Evolutionary conservation across 129 eudicot genomes (phyloP), one percentile per base, ranked within the genome.

Genomic region (Lactuca sativa): DNA sequence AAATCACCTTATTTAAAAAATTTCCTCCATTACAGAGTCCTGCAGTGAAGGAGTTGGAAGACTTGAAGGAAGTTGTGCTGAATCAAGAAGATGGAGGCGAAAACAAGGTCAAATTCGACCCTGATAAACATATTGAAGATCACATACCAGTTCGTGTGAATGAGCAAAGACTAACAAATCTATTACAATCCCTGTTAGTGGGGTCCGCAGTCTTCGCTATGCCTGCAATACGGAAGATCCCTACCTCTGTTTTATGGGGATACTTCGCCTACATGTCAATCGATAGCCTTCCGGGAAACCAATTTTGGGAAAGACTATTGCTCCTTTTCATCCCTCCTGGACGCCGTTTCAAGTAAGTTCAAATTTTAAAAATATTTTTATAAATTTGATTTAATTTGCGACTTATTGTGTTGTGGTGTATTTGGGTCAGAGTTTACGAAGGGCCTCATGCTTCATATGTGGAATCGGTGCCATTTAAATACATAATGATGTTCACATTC

Each of bases 211-310:
- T 86, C 37, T 73, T 74, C 69, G 92, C 89, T 25, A 75, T 86
- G 78, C 92, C 92, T 11, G 86, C 83, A 62, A 81, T 86, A 15
- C 78, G 78, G 75, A 67, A 9, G 73, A 87, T 87, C 76, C 89
- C 89, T 14, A 87, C 93, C 36, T 81, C 93, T 21, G 93, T 84
- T 64, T 81, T 87, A 15, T 87, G 89, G 89, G 93, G 93, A 62
- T 87, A 84, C 67, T 87, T 87, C 21, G 93, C 93, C 34, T 87
- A 84, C 76, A 87, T 87, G 93, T 84, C 89, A 47, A 84, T 84
- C 21, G 93, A 84, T 38, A 87, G 93, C 67, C 93, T 87, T 48
- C 93, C 89, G 4, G 93, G 93, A 15, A 87, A 82, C 74, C 89
- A 87, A 63, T 87, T 87, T 61, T 84, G 93, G 89, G 93, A 87